A percentile compares a stretch with the other conserved stretches of the same genome.
Evolutionary conservation across 768 basidiomycete species (phyloP).

Genomic region (Mrakia gelida): DNA sequence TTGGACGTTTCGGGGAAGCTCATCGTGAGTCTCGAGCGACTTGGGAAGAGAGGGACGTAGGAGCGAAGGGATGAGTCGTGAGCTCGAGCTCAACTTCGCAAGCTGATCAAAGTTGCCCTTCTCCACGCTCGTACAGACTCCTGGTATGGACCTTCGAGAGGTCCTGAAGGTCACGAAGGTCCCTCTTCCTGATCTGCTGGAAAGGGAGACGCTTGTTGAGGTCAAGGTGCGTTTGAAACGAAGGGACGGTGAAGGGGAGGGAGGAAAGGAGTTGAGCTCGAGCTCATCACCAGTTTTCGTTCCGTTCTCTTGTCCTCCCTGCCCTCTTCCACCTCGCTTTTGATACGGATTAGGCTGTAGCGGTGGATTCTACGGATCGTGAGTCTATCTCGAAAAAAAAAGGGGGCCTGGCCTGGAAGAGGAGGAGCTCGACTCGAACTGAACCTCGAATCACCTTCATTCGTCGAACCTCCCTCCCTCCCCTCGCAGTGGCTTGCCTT

Average conservation of each 20-base stretch:
- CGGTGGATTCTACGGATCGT: neutral
- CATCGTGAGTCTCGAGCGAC: too few species aligned
- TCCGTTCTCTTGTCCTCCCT: neutral
- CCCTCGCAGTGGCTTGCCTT: neutral
- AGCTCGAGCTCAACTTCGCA: neutral
- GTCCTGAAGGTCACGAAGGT: neutral
- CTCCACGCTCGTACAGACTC: neutral
- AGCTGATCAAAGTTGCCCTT: neutral
- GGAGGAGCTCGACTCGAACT: neutral
- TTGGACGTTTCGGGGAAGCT: too few species aligned
- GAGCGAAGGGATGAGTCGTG: too few species aligned
- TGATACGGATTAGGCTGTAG: neutral
- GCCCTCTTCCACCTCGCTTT: neutral
- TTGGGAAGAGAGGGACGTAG: too few species aligned
- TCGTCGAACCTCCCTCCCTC: too few species aligned
- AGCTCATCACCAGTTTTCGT: neutral
- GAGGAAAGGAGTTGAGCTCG: neutral
- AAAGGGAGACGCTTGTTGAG: neutral
- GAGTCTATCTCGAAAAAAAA: neutral
- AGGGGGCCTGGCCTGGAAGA: neutral
- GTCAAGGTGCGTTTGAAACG: neutral
- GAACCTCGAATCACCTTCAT: neutral
- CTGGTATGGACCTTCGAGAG: neutral
- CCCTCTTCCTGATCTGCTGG: neutral
- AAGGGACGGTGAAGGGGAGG: neutral